phyloP scores from a whole-genome alignment of 2,329 filamentous ascomycete genomes.

The Hypocrella siamensis region DNA sequence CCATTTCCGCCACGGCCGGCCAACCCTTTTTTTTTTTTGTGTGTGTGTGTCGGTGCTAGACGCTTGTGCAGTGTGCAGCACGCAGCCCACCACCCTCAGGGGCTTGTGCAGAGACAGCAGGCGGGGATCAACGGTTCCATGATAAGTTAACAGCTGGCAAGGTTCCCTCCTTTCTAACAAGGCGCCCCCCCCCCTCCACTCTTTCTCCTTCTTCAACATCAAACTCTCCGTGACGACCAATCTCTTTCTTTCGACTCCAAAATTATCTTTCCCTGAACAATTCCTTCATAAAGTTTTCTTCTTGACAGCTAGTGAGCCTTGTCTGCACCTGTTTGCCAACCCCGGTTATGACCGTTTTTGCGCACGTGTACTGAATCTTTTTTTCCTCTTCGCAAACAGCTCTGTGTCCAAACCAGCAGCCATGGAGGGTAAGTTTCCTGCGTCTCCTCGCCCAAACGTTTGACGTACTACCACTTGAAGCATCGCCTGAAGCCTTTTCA shows the following conservation, averaged over 20 bases:
- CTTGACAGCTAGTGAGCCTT: constrained; percentile 11
- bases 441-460: constrained; percentile 1
- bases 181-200: constrained; percentile 17
- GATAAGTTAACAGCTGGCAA: too few species aligned
- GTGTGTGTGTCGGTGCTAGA: too few species aligned
- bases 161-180: constrained; percentile 14
- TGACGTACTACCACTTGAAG: constrained; percentile 1
- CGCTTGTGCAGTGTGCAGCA: too few species aligned
- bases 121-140: too few species aligned
- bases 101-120: too few species aligned
- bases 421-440: constrained; percentile 36
- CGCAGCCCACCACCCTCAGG: too few species aligned
- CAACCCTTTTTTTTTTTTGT: too few species aligned
- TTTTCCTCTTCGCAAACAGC: constrained; percentile 10
- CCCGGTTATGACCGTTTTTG: not conserved
- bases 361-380: not conserved
- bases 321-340: constrained; percentile 1
- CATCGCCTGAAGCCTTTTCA: not conserved
- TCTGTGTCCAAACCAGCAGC: constrained; percentile 29
- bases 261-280: constrained; percentile 6
- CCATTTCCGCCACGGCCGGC: too few species aligned
- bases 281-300: too few species aligned
- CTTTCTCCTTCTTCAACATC: constrained; percentile 16
- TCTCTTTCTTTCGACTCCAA: constrained; percentile 4
- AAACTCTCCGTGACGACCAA: constrained; percentile 7